Evolutionary conservation across 129 eudicot genomes (phyloP).

Genomic region (Chrysanthemum seticuspe): DNA sequence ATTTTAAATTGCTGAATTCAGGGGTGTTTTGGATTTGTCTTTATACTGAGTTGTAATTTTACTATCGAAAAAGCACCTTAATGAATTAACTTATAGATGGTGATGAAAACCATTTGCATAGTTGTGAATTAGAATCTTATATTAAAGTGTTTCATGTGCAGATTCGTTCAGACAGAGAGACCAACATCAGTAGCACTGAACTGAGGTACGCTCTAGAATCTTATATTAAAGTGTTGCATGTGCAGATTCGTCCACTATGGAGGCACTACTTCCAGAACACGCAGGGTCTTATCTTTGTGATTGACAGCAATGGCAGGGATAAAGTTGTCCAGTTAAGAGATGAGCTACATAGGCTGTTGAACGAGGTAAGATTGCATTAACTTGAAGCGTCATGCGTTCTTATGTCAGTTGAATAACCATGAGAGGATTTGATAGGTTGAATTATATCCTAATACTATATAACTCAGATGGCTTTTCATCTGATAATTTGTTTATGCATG

Average conservation of each 20-base stretch:
- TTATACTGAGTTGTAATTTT: too few relatives aligned
- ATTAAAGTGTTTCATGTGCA: too few relatives aligned
- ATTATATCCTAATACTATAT: neutral
- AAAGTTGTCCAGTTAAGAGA: conserved; percentile 99
- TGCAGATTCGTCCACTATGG: conserved; percentile 99
- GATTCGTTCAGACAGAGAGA: too few relatives aligned
- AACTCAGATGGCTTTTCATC: neutral
- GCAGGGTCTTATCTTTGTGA: conserved; percentile 98
- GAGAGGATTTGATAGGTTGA: neutral
- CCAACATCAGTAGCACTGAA: too few relatives aligned
- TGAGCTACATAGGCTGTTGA: conserved; percentile 98
- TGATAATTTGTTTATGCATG: neutral
- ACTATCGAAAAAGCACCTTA: too few relatives aligned
- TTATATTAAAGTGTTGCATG: neutral
- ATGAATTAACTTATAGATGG: too few relatives aligned
- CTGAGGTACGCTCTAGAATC: neutral
- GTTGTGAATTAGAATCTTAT: too few relatives aligned
- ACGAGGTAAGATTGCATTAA: conserved; percentile 56
- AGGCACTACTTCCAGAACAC: conserved; percentile 99
- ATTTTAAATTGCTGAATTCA: too few relatives aligned
- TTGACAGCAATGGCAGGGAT: conserved; percentile 99
- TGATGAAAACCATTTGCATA: too few relatives aligned
- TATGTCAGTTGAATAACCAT: neutral
- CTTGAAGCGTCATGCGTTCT: neutral
- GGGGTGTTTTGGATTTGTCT: too few relatives aligned